Base-by-base conservation (phyloP, 306 rosid genomes). In the Gynostemma pentaphyllum region DNA sequence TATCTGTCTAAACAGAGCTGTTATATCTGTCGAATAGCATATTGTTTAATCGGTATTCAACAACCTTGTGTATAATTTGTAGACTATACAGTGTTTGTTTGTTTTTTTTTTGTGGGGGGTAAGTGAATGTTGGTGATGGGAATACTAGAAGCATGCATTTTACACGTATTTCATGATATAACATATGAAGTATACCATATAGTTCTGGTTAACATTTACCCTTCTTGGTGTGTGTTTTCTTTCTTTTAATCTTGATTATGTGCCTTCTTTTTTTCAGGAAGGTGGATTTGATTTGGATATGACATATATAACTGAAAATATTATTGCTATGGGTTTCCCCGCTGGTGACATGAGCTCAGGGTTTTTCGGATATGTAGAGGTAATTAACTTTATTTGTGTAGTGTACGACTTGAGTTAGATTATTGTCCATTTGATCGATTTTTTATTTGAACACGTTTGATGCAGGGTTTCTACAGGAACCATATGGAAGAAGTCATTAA, bases 341-440 rank as follows among this genome's bases (percentile, higher is more conserved):
- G 99, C 99, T 45, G 99, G 99, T 19, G 95, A 94, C 74, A 76
- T 88, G 94, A 88, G 99, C 82, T 94, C 99, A 68, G 97, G 99
- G 14, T 94, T 94, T 81, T 84, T 94, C n/a, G 90, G 97, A 68
- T 94, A 88, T 75, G 90, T 94, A 44, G 99, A 94, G 87, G 99
- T 84, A 79, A 76, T 61, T 87, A 53, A 55, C 52, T 70, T 57
- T 49, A 56, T 46, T 45, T 23, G 12, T 66, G 26, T 26, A 45
- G 56, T 65, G 24, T 46, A 54, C 66, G 72, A 45, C 66, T 72
- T 49, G 57, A 51, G 29, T 70, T 36, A 32, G 22, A 48, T 65
- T 60, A 46, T 46, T 45, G 14, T 61, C 15, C 4, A 16, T 49
- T 62, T 61, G 49, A 34, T 44, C 13, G 44, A 51, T 41, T 64